Conservation (phyloP, 768 basidiomycete species). For the Rickenella mellea region DNA sequence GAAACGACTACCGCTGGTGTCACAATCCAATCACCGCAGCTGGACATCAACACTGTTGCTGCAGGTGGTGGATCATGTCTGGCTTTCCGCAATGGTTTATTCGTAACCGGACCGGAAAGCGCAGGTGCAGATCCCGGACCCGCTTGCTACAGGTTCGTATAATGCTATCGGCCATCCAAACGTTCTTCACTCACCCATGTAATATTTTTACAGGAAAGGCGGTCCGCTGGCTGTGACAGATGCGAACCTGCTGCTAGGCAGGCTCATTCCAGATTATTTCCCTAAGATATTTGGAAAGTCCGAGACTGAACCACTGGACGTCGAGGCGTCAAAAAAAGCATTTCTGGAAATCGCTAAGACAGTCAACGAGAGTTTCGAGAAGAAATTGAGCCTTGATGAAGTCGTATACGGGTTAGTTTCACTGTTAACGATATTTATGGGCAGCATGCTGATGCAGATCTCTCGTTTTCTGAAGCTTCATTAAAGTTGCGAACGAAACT, state of each 20-base stretch:
- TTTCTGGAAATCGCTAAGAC: conserved; percentile 62
- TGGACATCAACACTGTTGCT: conserved; percentile 94
- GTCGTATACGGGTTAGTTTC: conserved; percentile 72
- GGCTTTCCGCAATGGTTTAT: conserved; percentile 83
- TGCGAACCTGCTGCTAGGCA: conserved; percentile 83
- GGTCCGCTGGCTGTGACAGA: conserved; percentile 90
- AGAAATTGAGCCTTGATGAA: conserved; percentile 63
- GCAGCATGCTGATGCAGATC: background rate
- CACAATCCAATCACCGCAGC: conserved; percentile 83
- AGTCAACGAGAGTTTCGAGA: conserved; percentile 52
- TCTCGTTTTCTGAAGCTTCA: conserved; percentile 58
- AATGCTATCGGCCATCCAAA: too few species aligned
- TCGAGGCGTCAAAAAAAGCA: conserved; percentile 52
- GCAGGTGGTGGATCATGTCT: conserved; percentile 91
- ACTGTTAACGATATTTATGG: background rate
- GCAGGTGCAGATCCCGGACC: conserved; percentile 94
- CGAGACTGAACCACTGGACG: conserved; percentile 78
- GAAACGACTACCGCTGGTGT: conserved; percentile 95
- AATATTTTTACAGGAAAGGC: conserved; percentile 51
- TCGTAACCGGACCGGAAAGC: conserved; percentile 85
- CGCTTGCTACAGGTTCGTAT: conserved; percentile 69
- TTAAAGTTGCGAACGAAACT: conserved; percentile 94
- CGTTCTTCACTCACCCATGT: background rate
- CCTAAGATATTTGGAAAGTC: conserved; percentile 91
- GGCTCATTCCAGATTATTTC: conserved; percentile 84